Conservation (phyloP, 768 basidiomycete species). For the Pleurotus tuoliensis region DNA sequence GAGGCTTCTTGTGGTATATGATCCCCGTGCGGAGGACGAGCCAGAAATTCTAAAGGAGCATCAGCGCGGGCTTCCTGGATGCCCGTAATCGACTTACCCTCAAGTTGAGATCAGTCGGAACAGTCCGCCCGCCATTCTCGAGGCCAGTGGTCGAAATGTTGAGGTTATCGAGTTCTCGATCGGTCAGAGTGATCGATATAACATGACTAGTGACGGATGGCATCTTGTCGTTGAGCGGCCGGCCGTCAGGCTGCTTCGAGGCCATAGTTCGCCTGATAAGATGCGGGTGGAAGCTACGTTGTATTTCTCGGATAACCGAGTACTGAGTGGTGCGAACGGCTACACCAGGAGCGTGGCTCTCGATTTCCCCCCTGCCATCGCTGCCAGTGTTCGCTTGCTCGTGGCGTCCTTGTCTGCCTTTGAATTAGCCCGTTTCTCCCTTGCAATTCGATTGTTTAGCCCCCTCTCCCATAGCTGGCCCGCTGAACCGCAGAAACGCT, state of each 20-base stretch:
- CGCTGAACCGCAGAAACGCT: background rate
- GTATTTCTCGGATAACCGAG: background rate
- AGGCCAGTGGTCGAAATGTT: background rate
- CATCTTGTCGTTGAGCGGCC: background rate
- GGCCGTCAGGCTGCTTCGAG: slow-evolving; percentile 5
- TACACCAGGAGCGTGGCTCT: too few species aligned
- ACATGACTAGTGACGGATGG: background rate
- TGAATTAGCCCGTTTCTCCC: background rate
- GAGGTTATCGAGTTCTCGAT: background rate
- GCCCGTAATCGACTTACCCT: background rate
- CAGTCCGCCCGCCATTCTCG: background rate
- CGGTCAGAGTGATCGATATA: background rate
- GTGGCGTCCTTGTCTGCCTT: too few species aligned
- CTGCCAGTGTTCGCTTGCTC: too few species aligned
- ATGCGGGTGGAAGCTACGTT: background rate
- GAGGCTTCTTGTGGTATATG: background rate
- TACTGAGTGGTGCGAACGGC: too few species aligned
- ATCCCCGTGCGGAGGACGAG: background rate
- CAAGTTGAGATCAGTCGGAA: background rate
- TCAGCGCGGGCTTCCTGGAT: background rate
- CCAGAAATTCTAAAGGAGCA: background rate
- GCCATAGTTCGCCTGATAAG: slow-evolving; percentile 6
- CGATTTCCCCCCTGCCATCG: too few species aligned
- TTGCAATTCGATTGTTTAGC: background rate
- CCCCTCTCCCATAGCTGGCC: background rate